phyloP scores from a whole-genome alignment of 148 eudicot genomes.

The Diospyros kaki region DNA sequence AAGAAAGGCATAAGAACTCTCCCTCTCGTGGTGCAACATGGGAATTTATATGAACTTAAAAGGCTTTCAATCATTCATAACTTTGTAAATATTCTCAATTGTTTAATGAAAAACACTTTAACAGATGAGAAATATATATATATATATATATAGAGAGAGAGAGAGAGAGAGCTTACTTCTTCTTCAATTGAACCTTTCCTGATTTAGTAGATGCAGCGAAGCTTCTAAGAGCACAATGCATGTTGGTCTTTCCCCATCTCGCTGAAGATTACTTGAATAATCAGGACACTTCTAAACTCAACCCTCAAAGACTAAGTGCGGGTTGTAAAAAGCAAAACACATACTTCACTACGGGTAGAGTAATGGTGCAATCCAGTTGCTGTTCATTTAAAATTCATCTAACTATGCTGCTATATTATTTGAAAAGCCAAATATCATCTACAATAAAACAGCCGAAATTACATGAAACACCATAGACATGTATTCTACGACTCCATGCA shows the following conservation, averaged over 20 bases:
- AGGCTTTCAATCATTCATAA: neutral
- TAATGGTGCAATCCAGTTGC: neutral
- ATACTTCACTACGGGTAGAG: neutral
- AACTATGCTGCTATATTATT: neutral
- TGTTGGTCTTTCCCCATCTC: constrained; percentile 32
- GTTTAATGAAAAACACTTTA: neutral
- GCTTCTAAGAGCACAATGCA: constrained; percentile 42
- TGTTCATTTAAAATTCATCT: neutral
- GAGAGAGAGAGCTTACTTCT: constrained; percentile 52
- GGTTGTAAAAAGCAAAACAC: neutral
- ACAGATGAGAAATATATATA: neutral
- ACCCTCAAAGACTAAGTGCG: neutral
- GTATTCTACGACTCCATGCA: too few species aligned
- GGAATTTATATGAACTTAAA: neutral
- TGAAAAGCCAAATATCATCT: neutral
- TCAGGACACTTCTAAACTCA: constrained; percentile 11
- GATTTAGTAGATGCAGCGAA: constrained; percentile 48
- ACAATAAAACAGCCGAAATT: neutral
- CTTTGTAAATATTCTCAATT: neutral
- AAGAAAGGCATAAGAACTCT: neutral
- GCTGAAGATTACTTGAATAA: constrained; percentile 28
- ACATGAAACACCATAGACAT: neutral
- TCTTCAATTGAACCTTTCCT: constrained; percentile 42
- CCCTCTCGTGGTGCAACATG: neutral
- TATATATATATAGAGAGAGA: neutral